phyloP scores from a whole-genome alignment of 2,329 filamentous ascomycete genomes.

The Pseudogymnoascus sp. region DNA sequence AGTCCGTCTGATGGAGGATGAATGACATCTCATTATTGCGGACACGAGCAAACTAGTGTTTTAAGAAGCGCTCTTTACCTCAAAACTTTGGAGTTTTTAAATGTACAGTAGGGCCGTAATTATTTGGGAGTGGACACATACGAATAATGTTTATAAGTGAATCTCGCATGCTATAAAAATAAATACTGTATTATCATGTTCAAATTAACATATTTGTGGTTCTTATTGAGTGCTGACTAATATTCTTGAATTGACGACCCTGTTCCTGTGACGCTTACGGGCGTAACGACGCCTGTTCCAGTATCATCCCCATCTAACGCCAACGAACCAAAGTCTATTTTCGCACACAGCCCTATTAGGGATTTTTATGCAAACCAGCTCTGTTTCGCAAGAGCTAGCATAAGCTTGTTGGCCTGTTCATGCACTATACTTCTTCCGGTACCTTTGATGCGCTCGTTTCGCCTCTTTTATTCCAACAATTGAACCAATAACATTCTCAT shows the following conservation, averaged over 20 bases:
- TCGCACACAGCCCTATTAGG: neutral
- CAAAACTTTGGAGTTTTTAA: neutral
- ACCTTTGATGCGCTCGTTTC: neutral
- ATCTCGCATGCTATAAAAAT: neutral
- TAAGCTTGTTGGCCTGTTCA: neutral
- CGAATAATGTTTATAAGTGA: neutral
- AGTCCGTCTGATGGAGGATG: slow-evolving; percentile 25
- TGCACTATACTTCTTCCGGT: neutral
- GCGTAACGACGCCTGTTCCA: neutral
- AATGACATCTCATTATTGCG: slow-evolving; percentile 4
- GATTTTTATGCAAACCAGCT: neutral
- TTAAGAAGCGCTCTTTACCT: neutral
- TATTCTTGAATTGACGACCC: neutral
- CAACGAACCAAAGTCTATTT: slow-evolving; percentile 1
- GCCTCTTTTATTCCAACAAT: neutral
- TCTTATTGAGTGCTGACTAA: slow-evolving; percentile 1
- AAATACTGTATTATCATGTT: slow-evolving; percentile 1
- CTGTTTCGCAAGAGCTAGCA: neutral
- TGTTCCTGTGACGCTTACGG: neutral
- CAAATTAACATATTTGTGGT: neutral
- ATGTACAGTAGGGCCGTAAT: neutral
- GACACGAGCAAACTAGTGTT: neutral
- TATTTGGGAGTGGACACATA: neutral
- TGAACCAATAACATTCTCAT: neutral
- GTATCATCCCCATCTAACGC: neutral